Evolutionary conservation across 2,329 filamentous ascomycete genomes (phyloP), one percentile per base, ranked within the genome.

Genomic region (Coleophoma cylindrospora): DNA sequence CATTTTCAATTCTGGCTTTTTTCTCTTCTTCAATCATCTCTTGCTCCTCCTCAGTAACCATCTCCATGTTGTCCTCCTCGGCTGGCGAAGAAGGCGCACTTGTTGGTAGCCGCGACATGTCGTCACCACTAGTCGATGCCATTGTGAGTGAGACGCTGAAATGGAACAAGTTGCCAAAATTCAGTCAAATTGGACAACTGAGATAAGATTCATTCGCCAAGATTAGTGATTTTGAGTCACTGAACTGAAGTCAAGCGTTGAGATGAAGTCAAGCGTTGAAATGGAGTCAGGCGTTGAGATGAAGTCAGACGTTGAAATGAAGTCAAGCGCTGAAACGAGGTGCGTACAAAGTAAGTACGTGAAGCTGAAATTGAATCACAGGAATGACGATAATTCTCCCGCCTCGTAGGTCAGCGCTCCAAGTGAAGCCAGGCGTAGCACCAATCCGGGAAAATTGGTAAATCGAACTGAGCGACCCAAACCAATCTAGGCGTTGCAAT

Each of bases 1-100:
- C 71, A 41, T 83, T 83, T 43, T 69, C 69, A 9, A 66, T 62
- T 8, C 62, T 64, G 0, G 73, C 73, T 21, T 74, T 76, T 38
- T 74, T 69, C 50, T 78, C 75, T 50, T 77, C 74, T 34, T 59
- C 53, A 8, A 56, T 47, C 36, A 65, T 54, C 12, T 55, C 53
- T 44, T 62, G 59, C 40, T 64, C 61, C 48, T 64, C 61, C 14
- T 51, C 53, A 14, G 57, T 63, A 32, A 50, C 52, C n/a, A 60
- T 54, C 12, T 59, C 52, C 2, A 51, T 34, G 12, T 57, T 50
- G 10, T 53, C 50, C 2, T 57, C 51, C 2, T 57, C 51, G 6
- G 59, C 56, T 3, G 59, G 59, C 1, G 61, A 63, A 19, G 61
- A 62, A 10, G 58, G 54, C 32, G 55, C 54, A 19, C 53, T 62